These are phyloP conservation scores for Drosera spatulata DNA, from an alignment of 179 eudicot genomes.

Conservation along the genomic window DNA sequence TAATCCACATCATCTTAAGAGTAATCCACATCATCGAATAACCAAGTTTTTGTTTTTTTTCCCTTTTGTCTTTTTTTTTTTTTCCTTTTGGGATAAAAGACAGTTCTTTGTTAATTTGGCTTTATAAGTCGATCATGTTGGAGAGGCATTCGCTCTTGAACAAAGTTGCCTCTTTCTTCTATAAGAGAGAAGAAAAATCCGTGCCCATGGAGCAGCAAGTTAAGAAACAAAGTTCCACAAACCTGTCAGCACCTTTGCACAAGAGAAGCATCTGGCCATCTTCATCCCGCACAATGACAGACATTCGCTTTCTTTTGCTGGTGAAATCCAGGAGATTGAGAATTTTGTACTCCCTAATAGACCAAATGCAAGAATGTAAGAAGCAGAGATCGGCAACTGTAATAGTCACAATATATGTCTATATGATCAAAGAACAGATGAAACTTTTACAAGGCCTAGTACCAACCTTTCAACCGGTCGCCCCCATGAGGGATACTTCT, in stretches of 20 bases:
- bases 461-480: slow-evolving; percentile 71
- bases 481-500: slow-evolving; percentile 45
- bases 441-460: background rate
- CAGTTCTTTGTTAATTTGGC: too few species aligned
- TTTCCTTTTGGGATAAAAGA: too few species aligned
- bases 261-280: slow-evolving; percentile 69
- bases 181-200: too few species aligned
- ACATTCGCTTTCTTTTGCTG: too few species aligned
- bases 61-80: too few species aligned
- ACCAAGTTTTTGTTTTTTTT: too few species aligned
- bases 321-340: too few species aligned
- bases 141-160: too few species aligned
- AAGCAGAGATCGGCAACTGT: background rate
- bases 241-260: slow-evolving; percentile 99
- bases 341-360: slow-evolving; percentile 6
- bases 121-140: too few species aligned
- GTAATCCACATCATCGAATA: too few species aligned
- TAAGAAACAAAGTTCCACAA: slow-evolving; percentile 8
- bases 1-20: background rate
- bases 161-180: too few species aligned
- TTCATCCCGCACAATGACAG: slow-evolving; percentile 28
- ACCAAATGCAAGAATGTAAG: slow-evolving; percentile 24
- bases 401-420: background rate
- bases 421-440: background rate
- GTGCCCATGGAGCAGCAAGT: background rate